Percentiles rank a stretch among this genome's conserved stretches.
Conservation (phyloP, 768 basidiomycete genomes). For the Zangia roseola region DNA sequence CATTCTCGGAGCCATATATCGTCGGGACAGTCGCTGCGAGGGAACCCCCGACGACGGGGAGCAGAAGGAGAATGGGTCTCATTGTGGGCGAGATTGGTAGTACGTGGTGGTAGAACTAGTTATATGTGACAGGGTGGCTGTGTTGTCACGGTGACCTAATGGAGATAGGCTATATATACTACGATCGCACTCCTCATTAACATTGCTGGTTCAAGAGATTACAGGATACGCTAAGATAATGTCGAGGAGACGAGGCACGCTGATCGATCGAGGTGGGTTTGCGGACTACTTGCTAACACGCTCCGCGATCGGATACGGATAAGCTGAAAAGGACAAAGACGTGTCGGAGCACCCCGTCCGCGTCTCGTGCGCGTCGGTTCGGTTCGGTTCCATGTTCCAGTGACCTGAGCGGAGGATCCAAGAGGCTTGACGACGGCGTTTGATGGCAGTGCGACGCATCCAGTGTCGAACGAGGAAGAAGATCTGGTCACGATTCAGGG, state of each 20-base stretch:
- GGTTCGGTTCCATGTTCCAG: slow-evolving; percentile 21
- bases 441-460: slow-evolving; percentile 15
- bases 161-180: too few relatives aligned
- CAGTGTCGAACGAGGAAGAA: slow-evolving; percentile 14
- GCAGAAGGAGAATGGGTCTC: slow-evolving; percentile 15
- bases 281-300: slow-evolving; percentile 3
- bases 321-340: slow-evolving; percentile 14
- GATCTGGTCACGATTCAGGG: slow-evolving; percentile 8
- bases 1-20: slow-evolving; percentile 1
- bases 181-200: too few relatives aligned
- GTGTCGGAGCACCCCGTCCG: slow-evolving; percentile 12
- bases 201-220: too few relatives aligned
- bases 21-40: slow-evolving; percentile 20
- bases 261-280: background rate
- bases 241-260: too few relatives aligned
- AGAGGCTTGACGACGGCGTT: slow-evolving; percentile 25
- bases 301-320: slow-evolving; percentile 18
- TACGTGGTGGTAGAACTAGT: background rate
- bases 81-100: background rate
- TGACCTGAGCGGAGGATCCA: slow-evolving; percentile 22
- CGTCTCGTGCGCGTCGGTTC: slow-evolving; percentile 3
- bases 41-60: slow-evolving; percentile 19
- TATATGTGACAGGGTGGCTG: too few relatives aligned
- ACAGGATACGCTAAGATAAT: too few relatives aligned
- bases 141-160: too few relatives aligned